Percentiles rank a stretch among this genome's conserved stretches.
These are phyloP conservation scores for Boletellus emodensis DNA, from an alignment of 768 basidiomycete species.

Conservation along the genomic window DNA sequence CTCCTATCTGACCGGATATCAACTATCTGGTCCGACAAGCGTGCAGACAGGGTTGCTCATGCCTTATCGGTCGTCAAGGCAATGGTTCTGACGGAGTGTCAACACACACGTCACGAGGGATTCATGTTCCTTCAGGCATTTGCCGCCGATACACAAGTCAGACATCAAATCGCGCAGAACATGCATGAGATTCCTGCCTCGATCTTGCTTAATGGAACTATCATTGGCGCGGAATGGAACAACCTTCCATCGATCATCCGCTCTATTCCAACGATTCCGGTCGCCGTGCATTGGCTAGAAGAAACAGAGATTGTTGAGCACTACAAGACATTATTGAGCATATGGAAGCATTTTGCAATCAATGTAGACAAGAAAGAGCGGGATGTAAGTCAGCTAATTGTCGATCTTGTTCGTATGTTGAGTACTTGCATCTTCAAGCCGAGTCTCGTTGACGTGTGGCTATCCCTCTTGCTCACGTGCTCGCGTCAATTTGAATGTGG, in stretches of 20 bases:
- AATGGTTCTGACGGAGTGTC: constrained; percentile 32
- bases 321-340: constrained; percentile 36
- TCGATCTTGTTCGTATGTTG: constrained; percentile 1
- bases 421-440: constrained; percentile 27
- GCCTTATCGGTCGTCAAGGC: constrained; percentile 36
- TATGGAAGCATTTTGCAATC: constrained; percentile 35
- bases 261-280: constrained; percentile 23
- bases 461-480: constrained; percentile 51
- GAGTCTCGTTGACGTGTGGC: constrained; percentile 46
- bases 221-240: constrained; percentile 29
- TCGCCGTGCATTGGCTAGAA: constrained; percentile 31
- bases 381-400: constrained; percentile 23
- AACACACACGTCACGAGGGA: constrained; percentile 30
- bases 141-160: constrained; percentile 20
- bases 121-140: constrained; percentile 36
- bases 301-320: constrained; percentile 37
- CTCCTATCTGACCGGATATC: constrained; percentile 30
- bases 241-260: constrained; percentile 26
- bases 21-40: constrained; percentile 4
- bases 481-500: constrained; percentile 40
- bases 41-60: constrained; percentile 27
- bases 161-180: constrained; percentile 1
- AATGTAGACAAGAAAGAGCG: constrained; percentile 12
- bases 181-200: constrained; percentile 26
- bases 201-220: constrained; percentile 44